Base-by-base conservation (phyloP, 345 rosid genomes). In the Moricandia arvensis region DNA sequence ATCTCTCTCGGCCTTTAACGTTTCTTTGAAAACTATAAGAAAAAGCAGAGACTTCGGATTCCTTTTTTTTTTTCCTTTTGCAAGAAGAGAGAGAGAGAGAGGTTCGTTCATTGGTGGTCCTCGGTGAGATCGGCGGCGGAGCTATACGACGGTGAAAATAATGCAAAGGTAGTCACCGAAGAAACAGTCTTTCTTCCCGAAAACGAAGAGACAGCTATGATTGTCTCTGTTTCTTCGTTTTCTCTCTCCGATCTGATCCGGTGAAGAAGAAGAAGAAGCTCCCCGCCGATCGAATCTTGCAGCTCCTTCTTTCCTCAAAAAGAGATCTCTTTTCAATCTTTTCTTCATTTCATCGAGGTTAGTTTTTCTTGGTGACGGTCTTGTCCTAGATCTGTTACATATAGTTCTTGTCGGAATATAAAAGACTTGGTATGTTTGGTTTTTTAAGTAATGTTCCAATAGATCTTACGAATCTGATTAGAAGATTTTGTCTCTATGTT, bases 11-110 rank as follows among this genome's bases (percentile, higher is more conserved):
- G 26, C 58, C 2, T 72, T 55, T 41, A 68, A 24, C 70, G 74
- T 73, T 79, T 66, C 64, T 61, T 67, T 78, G 74, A 61, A 78
- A 78, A 73, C 78, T 78, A 78, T 35, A 72, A 72, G 81, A 78
- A 61, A 78, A 73, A 61, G 81, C 81, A 41, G 58, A 78, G 74
- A 73, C 81, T 73, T 79, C 66, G 78, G 81, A 79, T 73, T 64
- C 81, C 31, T 72, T 78, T 60, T 78, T 60, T 29, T 29, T 54
- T 73, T n/a, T n/a, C n/a, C 57, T 64, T 73, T 60, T 59, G 53
- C 60, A 66, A 78, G 49, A 72, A 66, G 62, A 66, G 61, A 54
- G 26, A 60, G 37, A 66, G 37, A 58, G 68, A 38, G 62, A 55
- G 60, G 47, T 77, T 51, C 21, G 8, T 61, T 61, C 35, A 15